Conservation (phyloP, 2,329 filamentous ascomycete genomes). For the Pseudopithomyces chartarum region DNA sequence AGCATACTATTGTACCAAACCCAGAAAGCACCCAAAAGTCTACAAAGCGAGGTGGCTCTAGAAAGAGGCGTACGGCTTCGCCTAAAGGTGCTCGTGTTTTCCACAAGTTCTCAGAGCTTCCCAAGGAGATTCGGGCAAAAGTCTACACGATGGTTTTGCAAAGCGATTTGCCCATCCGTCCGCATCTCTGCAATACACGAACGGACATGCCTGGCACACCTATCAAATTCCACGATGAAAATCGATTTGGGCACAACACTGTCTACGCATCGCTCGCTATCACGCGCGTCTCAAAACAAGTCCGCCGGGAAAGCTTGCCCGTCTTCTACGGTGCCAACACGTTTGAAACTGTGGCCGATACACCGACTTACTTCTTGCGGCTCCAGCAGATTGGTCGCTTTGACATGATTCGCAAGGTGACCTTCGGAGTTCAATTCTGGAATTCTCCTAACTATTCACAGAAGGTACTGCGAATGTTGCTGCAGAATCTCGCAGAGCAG, state of each 20-base stretch:
- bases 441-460: background rate
- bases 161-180: conserved; percentile 14
- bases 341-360: conserved; percentile 20
- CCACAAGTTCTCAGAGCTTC: conserved; percentile 18
- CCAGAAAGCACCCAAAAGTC: too few relatives aligned
- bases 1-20: too few relatives aligned
- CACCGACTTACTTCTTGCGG: conserved; percentile 22
- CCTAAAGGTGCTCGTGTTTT: conserved; percentile 5
- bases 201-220: background rate
- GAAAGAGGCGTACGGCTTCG: too few relatives aligned
- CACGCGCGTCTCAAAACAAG: conserved; percentile 18
- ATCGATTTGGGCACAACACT: conserved; percentile 11
- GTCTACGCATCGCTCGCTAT: conserved; percentile 12
- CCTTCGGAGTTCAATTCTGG: conserved; percentile 12
- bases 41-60: too few relatives aligned
- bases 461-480: conserved; percentile 12
- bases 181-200: conserved; percentile 19
- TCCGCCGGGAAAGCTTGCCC: conserved; percentile 20
- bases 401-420: conserved; percentile 24
- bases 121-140: conserved; percentile 20
- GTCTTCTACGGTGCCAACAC: conserved; percentile 29
- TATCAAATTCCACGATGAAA: conserved; percentile 25
- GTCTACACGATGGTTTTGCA: conserved; percentile 19
- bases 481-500: conserved; percentile 15
- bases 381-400: conserved; percentile 24